A percentile compares a stretch with the other conserved stretches of the same genome.
phyloP scores from a whole-genome alignment of 208 protist genomes.

The Phytomonas sp. region DNA sequence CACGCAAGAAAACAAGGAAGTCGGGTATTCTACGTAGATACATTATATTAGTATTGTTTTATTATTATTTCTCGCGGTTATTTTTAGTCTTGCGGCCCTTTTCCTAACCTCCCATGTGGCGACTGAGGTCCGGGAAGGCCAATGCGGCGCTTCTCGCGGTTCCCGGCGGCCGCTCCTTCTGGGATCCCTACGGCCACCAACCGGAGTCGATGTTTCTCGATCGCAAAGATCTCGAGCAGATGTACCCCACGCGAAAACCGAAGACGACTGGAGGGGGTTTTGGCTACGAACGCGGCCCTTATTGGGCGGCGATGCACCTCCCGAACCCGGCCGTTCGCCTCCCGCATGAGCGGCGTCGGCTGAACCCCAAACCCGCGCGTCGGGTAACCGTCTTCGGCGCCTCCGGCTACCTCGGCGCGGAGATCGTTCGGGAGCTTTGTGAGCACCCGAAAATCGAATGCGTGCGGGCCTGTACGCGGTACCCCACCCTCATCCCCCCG shows the following conservation, averaged over 20 bases:
- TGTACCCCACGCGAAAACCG: slow-evolving; percentile 88
- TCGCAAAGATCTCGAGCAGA: slow-evolving; percentile 82
- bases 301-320: slow-evolving; percentile 83
- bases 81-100: slow-evolving; percentile 9
- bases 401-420: slow-evolving; percentile 79
- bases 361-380: slow-evolving; percentile 87
- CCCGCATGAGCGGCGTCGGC: slow-evolving; percentile 75
- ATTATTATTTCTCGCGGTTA: neutral
- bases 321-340: slow-evolving; percentile 87
- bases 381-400: slow-evolving; percentile 85
- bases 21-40: neutral
- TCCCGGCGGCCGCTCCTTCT: slow-evolving; percentile 44
- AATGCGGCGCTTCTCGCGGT: slow-evolving; percentile 16
- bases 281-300: slow-evolving; percentile 82
- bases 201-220: slow-evolving; percentile 87
- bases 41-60: neutral
- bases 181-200: slow-evolving; percentile 84
- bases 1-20: neutral
- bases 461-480: slow-evolving; percentile 82
- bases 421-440: slow-evolving; percentile 87
- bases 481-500: slow-evolving; percentile 83
- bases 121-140: slow-evolving; percentile 17
- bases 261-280: slow-evolving; percentile 84
- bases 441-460: slow-evolving; percentile 85
- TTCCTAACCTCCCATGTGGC: slow-evolving; percentile 30